phyloP scores from a whole-genome alignment of 1,139 yeast genomes.

The Suhomyces coccinellae region DNA sequence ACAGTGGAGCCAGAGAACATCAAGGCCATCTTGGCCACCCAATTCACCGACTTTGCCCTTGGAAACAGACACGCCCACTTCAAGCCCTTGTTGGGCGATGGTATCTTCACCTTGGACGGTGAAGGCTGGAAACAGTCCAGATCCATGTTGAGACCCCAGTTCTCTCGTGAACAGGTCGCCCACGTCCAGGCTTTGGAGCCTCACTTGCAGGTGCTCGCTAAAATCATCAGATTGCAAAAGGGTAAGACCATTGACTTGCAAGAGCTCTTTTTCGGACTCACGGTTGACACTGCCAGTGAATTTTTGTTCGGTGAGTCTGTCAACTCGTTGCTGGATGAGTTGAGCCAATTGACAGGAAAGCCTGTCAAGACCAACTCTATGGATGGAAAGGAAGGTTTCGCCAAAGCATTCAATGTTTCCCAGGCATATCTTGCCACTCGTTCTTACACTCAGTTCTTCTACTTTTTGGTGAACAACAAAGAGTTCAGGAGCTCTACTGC shows the following conservation, averaged over 20 bases:
- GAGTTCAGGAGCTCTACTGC: slow-evolving; percentile 32
- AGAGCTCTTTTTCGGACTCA: slow-evolving; percentile 48
- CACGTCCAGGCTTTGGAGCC: slow-evolving; percentile 28
- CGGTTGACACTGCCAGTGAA: slow-evolving; percentile 62
- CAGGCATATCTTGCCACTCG: slow-evolving; percentile 40
- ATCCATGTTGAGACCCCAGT: slow-evolving; percentile 30
- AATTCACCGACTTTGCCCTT: slow-evolving; percentile 26
- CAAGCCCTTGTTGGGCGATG: slow-evolving; percentile 25
- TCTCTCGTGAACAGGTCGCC: slow-evolving; percentile 28
- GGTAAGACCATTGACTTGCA: slow-evolving; percentile 45
- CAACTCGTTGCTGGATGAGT: slow-evolving; percentile 27
- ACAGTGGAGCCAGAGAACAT: slow-evolving; percentile 26
- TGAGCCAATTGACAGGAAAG: not conserved
- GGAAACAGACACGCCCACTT: slow-evolving; percentile 26
- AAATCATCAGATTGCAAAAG: slow-evolving; percentile 15
- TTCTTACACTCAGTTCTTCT: slow-evolving; percentile 35
- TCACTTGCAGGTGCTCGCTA: slow-evolving; percentile 20
- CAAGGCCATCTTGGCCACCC: slow-evolving; percentile 28
- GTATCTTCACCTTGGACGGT: slow-evolving; percentile 29
- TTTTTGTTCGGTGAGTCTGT: slow-evolving; percentile 60
- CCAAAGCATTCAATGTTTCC: slow-evolving; percentile 42
- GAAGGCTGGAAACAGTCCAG: slow-evolving; percentile 30
- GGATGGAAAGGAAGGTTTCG: slow-evolving; percentile 24
- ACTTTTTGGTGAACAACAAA: slow-evolving; percentile 31
- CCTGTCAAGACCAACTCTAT: not conserved